Conservation (phyloP, 805 yeast species). For the Wickerhamiella sorbophila region DNA sequence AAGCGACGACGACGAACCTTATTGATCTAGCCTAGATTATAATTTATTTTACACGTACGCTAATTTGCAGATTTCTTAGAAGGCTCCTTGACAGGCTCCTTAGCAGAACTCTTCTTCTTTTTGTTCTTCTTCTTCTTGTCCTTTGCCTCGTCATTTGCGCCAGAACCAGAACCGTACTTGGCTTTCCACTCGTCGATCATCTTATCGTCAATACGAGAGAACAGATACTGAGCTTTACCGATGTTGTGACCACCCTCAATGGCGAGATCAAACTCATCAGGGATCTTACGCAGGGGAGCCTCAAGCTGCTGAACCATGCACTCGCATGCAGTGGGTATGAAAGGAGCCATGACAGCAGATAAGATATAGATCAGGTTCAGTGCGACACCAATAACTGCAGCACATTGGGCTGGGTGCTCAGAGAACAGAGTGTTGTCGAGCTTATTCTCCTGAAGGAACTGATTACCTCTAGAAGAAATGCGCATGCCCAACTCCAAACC, state of each 20-base stretch:
- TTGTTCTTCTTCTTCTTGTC: conserved; percentile 6
- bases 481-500: conserved; percentile 90
- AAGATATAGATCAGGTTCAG: conserved; percentile 75
- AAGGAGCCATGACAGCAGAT: conserved; percentile 73
- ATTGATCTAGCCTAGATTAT: conserved; percentile 5
- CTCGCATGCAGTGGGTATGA: conserved; percentile 70
- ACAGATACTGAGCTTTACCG: conserved; percentile 81
- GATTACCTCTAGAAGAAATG: conserved; percentile 84
- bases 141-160: conserved; percentile 4
- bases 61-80: too few species aligned
- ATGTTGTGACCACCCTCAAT: conserved; percentile 73
- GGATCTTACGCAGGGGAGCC: conserved; percentile 65
- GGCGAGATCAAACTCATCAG: conserved; percentile 56
- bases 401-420: conserved; percentile 63
- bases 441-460: conserved; percentile 89
- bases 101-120: conserved; percentile 2
- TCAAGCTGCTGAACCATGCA: conserved; percentile 67
- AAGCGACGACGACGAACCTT: conserved; percentile 17
- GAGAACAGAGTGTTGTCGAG: conserved; percentile 75
- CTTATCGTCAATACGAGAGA: conserved; percentile 81
- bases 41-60: not conserved
- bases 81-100: too few species aligned
- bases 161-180: conserved; percentile 64
- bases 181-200: conserved; percentile 77
- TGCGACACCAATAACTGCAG: conserved; percentile 86